These are phyloP conservation scores for Solanum chacoense DNA, from an alignment of 305 asterid genomes.

Conservation along the genomic window DNA sequence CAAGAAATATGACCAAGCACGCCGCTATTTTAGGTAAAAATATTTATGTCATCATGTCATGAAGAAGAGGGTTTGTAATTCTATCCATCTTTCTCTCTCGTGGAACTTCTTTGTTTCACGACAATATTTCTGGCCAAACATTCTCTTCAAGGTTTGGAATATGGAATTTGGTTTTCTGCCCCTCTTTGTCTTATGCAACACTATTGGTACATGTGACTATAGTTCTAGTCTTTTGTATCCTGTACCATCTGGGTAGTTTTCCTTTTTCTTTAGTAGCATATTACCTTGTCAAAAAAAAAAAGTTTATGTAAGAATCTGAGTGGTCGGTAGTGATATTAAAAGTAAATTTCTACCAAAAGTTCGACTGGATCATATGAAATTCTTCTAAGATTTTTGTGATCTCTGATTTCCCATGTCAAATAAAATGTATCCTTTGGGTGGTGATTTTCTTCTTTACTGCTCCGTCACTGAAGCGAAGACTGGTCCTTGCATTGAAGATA, in stretches of 20 bases:
- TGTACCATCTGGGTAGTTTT: not conserved
- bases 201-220: not conserved
- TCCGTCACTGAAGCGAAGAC: not conserved
- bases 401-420: not conserved
- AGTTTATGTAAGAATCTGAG: not conserved
- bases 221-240: not conserved
- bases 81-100: not conserved
- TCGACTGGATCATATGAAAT: not conserved
- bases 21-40: conserved; percentile 87
- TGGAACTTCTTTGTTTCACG: not conserved
- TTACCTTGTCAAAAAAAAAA: not conserved
- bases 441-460: not conserved
- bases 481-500: conserved; percentile 4
- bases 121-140: not conserved
- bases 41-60: not conserved
- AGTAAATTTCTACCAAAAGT: not conserved
- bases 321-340: not conserved
- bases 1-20: conserved; percentile 87
- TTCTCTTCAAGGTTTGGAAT: not conserved
- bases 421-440: not conserved
- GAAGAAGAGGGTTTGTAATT: not conserved
- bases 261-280: not conserved
- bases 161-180: not conserved
- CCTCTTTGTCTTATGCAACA: not conserved
- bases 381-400: not conserved